Evolutionary conservation across 371 early-diverging fungal species (phyloP).

Genomic region (Vairimorpha necatrix): DNA sequence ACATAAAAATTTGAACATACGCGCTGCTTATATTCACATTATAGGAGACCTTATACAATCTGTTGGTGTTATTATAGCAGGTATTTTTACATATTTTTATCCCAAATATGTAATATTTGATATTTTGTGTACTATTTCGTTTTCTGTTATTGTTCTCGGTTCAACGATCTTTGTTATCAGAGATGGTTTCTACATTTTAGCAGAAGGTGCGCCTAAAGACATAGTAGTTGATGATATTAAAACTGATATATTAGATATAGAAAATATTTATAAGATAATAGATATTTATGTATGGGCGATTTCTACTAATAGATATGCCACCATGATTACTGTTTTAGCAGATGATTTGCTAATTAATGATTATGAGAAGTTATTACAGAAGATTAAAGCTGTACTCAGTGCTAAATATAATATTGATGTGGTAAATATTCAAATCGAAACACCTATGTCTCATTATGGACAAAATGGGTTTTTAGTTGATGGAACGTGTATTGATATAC

Average conservation of each 20-base stretch:
- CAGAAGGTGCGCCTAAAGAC: slow-evolving; percentile 67
- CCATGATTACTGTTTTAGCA: slow-evolving; percentile 28
- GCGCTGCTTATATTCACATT: slow-evolving; percentile 79
- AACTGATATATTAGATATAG: slow-evolving; percentile 21
- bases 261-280: slow-evolving; percentile 35
- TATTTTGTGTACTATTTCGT: slow-evolving; percentile 76
- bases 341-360: slow-evolving; percentile 48
- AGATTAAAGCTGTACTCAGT: slow-evolving; percentile 27
- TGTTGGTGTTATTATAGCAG: slow-evolving; percentile 77
- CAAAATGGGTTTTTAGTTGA: slow-evolving; percentile 22
- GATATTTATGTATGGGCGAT: slow-evolving; percentile 54
- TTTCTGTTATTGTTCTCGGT: slow-evolving; percentile 71
- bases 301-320: slow-evolving; percentile 43
- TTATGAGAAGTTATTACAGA: slow-evolving; percentile 47
- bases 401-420: slow-evolving; percentile 33
- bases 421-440: slow-evolving; percentile 55
- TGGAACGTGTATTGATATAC: slow-evolving; percentile 18
- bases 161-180: slow-evolving; percentile 72
- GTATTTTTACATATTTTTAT: slow-evolving; percentile 72
- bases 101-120: slow-evolving; percentile 71
- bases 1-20: slow-evolving; percentile 68
- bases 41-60: slow-evolving; percentile 76
- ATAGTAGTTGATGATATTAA: slow-evolving; percentile 37
- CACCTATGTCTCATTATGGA: slow-evolving; percentile 33
- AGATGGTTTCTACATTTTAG: slow-evolving; percentile 72